Evolutionary conservation across 2,329 filamentous ascomycete genomes (phyloP).

Genomic region (Malbranchea zuffiana): DNA sequence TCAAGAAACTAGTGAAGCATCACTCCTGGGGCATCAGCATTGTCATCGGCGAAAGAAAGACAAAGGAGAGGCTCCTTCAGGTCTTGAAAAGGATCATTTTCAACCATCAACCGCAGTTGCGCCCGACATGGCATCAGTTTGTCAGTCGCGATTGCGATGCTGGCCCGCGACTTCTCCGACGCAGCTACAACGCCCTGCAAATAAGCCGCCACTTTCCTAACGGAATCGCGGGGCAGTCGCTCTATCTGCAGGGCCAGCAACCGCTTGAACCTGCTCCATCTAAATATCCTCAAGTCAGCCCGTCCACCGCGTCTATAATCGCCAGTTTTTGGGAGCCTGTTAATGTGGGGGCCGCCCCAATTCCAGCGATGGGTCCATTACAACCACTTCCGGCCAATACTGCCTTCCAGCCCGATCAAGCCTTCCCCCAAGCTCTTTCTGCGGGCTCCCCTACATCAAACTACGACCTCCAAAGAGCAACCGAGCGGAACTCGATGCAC

Average conservation of each 20-base stretch:
- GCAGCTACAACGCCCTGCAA: conserved; percentile 11
- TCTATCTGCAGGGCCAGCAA: conserved; percentile 1
- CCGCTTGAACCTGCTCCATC: too few relatives aligned
- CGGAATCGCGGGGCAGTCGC: conserved; percentile 6
- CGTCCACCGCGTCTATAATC: too few relatives aligned
- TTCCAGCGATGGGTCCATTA: too few relatives aligned
- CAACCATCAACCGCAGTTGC: conserved; percentile 12
- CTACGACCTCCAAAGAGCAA: too few relatives aligned
- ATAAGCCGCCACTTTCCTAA: conserved; percentile 11
- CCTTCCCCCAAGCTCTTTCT: too few relatives aligned
- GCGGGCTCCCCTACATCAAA: too few relatives aligned
- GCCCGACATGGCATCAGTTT: conserved; percentile 13
- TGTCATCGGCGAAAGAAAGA: conserved; percentile 10
- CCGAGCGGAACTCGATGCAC: too few relatives aligned
- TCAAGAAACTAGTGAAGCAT: conserved; percentile 11
- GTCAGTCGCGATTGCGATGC: conserved; percentile 12
- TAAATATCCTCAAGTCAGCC: too few relatives aligned
- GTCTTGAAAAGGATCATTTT: conserved; percentile 13
- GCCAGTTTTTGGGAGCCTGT: too few relatives aligned
- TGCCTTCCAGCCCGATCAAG: too few relatives aligned
- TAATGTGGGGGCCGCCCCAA: too few relatives aligned
- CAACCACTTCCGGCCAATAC: too few relatives aligned
- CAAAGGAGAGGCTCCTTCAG: conserved; percentile 11
- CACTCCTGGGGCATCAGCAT: conserved; percentile 14
- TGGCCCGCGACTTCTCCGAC: conserved; percentile 12